Evolutionary conservation across 441 rosid genomes (phyloP).

Genomic region (Arabidopsis lyrata): DNA sequence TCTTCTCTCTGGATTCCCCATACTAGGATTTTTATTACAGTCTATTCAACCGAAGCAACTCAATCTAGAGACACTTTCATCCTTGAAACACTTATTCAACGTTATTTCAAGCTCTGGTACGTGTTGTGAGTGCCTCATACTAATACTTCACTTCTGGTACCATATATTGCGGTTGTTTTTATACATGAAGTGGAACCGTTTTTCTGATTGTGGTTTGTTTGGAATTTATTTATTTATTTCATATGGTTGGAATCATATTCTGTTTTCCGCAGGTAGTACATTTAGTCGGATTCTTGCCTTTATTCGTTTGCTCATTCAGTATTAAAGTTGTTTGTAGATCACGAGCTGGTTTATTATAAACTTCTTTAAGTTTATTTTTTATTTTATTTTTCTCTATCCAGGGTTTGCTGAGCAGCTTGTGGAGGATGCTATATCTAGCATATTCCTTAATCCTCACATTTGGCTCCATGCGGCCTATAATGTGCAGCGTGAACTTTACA

Average conservation of each 20-base stretch:
- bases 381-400: conserved; percentile 46
- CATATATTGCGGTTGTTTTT: conserved; percentile 20
- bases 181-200: conserved; percentile 20
- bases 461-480: conserved; percentile 84
- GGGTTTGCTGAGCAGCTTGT: conserved; percentile 88
- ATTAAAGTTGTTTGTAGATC: conserved; percentile 4
- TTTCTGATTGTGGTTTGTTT: conserved; percentile 21
- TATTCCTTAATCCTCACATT: conserved; percentile 93
- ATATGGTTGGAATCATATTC: conserved; percentile 8
- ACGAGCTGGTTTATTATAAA: conserved; percentile 10
- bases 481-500: conserved; percentile 97
- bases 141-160: conserved; percentile 27
- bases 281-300: conserved; percentile 20
- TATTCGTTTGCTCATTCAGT: conserved; percentile 3
- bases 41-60: conserved; percentile 93
- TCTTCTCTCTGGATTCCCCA: conserved; percentile 92
- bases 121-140: conserved; percentile 41
- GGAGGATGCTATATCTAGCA: conserved; percentile 85
- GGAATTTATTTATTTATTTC: not conserved
- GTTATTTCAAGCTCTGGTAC: conserved; percentile 81
- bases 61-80: conserved; percentile 92
- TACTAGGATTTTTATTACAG: conserved; percentile 94
- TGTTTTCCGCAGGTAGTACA: not conserved
- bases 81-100: conserved; percentile 87
- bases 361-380: conserved; percentile 3